Evolutionary conservation across 768 basidiomycete species (phyloP), one percentile per base, ranked within the genome.

Genomic region (Chalciporus sphaerocephalus): DNA sequence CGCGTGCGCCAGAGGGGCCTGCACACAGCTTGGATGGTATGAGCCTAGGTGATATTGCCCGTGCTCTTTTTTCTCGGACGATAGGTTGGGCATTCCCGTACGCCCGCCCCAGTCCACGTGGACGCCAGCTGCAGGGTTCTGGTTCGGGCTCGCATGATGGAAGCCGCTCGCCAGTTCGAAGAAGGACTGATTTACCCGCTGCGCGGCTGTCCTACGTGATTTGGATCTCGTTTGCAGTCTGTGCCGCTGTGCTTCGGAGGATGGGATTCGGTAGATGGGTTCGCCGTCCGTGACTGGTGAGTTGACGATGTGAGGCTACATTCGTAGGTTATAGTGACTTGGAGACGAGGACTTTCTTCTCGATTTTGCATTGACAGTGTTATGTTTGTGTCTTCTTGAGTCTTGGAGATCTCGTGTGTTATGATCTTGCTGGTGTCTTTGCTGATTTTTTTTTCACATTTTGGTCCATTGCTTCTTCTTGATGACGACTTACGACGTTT

Each of bases 151-250:
- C 28, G 22, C 40, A 46, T 4, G 28, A 48, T 21, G 36, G 18
- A 6, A 40, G 32, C 24, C 24, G 10, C 21, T 34, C 53, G 27
- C 44, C 46, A 1, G 40, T 10, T 8, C 61, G 44, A 43, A 39
- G 24, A 38, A 24, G 17, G 24, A 40, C 33, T 16, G 23, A 28
- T 15, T 40, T 52, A 12, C 34, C 38, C 3, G 15, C 52, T 11
- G 42, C 34, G 16, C 60, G 48, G 22, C 25, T 56, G 38, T 56
- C 63, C 6, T 65, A 54, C 42, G 34, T 67, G 16, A 30, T 65
- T 18, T 12, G 58, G 27, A 38, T 67, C 35, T 67, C 63, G 17
- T 58, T 65, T 21, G 54, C 58, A 17, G 32, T 64, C 16, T 65
- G 63, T 39, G 53, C 53, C 20, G 52, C 51, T 24, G 38, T 67